phyloP scores from a whole-genome alignment of 805 yeast species.

The Jamesozyma lodderae region DNA sequence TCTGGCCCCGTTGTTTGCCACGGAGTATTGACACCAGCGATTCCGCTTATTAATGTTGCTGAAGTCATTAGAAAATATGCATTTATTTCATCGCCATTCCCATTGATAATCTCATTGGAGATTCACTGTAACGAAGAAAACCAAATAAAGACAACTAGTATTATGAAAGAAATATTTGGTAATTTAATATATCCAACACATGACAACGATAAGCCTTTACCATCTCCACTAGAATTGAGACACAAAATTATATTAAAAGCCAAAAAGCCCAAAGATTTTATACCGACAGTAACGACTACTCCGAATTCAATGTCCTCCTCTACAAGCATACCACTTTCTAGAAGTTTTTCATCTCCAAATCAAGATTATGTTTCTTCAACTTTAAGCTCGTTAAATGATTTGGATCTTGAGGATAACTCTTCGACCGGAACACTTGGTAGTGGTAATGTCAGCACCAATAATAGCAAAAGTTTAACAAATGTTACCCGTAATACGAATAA shows the following conservation, averaged over 20 bases:
- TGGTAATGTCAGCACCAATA: background rate
- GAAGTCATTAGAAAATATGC: slow-evolving; percentile 74
- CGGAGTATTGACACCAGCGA: slow-evolving; percentile 76
- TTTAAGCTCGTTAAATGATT: slow-evolving; percentile 29
- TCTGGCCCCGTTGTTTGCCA: slow-evolving; percentile 82
- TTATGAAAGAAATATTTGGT: slow-evolving; percentile 50
- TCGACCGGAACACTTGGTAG: background rate
- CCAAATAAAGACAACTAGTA: slow-evolving; percentile 50
- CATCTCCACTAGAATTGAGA: slow-evolving; percentile 66
- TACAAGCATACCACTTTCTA: background rate
- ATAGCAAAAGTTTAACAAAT: background rate
- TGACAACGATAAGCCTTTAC: slow-evolving; percentile 33
- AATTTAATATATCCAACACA: slow-evolving; percentile 38
- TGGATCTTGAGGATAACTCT: slow-evolving; percentile 21
- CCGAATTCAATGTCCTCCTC: background rate
- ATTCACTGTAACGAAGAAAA: slow-evolving; percentile 63
- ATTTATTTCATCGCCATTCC: slow-evolving; percentile 78
- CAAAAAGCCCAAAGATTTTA: slow-evolving; percentile 39
- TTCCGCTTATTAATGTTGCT: slow-evolving; percentile 60
- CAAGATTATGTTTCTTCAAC: slow-evolving; percentile 23
- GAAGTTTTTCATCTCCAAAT: slow-evolving; percentile 8
- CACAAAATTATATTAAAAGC: slow-evolving; percentile 71
- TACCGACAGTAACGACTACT: background rate
- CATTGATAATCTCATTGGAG: slow-evolving; percentile 79
- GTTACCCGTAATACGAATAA: background rate